phyloP scores from a whole-genome alignment of 768 basidiomycete species.

The Leucogyrophana mollusca region DNA sequence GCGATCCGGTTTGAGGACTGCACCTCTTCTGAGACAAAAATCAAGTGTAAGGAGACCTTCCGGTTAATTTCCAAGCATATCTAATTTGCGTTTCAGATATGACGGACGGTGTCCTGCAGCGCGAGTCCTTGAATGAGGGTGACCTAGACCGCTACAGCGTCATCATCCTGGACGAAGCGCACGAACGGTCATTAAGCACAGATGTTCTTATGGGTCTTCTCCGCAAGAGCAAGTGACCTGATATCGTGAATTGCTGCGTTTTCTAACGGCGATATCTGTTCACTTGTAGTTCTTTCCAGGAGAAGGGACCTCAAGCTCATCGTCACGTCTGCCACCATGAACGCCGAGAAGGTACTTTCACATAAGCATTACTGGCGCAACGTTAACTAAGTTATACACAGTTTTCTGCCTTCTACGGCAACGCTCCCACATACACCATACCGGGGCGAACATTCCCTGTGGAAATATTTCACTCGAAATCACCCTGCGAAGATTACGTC shows the following conservation, averaged over 20 bases:
- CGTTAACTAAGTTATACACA: constrained; percentile 26
- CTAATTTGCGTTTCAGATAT: constrained; percentile 58
- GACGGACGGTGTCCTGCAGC: constrained; percentile 98
- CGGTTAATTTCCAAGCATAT: neutral
- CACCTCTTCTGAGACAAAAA: constrained; percentile 90
- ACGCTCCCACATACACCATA: constrained; percentile 93
- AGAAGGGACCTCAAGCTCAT: constrained; percentile 93
- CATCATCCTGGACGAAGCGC: constrained; percentile 98
- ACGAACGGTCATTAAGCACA: constrained; percentile 95
- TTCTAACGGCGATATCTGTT: constrained; percentile 5
- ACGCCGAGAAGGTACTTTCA: constrained; percentile 84
- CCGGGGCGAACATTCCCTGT: constrained; percentile 96
- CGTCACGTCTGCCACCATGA: constrained; percentile 99
- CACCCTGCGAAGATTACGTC: constrained; percentile 98
- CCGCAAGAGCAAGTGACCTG: constrained; percentile 71
- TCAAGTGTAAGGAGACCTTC: constrained; percentile 75
- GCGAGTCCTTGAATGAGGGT: constrained; percentile 98
- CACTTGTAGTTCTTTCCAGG: constrained; percentile 82
- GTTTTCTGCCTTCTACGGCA: constrained; percentile 96
- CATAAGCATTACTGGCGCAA: neutral
- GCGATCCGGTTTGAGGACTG: constrained; percentile 99
- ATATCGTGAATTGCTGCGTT: neutral
- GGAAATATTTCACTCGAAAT: constrained; percentile 93
- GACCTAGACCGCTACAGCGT: constrained; percentile 96
- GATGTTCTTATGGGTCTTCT: constrained; percentile 98